Evolutionary conservation across 2,329 filamentous ascomycete species (phyloP).

Genomic region (Cryoendolithus antarcticus): DNA sequence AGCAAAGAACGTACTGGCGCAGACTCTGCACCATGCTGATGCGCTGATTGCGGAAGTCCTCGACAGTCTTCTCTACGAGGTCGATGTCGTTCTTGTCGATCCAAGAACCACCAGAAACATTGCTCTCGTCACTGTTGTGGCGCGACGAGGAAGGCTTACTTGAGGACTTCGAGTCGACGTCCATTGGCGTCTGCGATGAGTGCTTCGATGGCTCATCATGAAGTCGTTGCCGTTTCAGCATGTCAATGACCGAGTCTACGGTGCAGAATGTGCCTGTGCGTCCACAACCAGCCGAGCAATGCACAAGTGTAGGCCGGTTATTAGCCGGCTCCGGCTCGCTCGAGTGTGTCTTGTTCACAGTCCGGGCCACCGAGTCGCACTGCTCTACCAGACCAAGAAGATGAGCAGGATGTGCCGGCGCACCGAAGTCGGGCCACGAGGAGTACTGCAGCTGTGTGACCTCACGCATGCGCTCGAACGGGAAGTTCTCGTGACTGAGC

Average conservation of each 20-base stretch:
- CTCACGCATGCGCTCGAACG: slow-evolving; percentile 78
- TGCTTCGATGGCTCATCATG: too few species aligned
- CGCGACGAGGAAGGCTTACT: slow-evolving; percentile 4
- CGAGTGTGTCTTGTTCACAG: slow-evolving; percentile 36
- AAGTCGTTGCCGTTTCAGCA: slow-evolving; percentile 72
- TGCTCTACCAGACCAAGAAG: slow-evolving; percentile 83
- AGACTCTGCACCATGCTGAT: slow-evolving; percentile 95
- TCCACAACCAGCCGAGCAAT: slow-evolving; percentile 92
- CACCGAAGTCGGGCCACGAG: slow-evolving; percentile 95
- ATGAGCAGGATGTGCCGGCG: slow-evolving; percentile 77
- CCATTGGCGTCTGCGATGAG: slow-evolving; percentile 26
- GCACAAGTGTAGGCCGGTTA: slow-evolving; percentile 68
- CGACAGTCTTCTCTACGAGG: slow-evolving; percentile 73
- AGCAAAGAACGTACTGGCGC: slow-evolving; percentile 88
- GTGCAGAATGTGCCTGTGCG: slow-evolving; percentile 95
- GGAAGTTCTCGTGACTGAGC: slow-evolving; percentile 60
- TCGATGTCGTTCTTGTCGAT: slow-evolving; percentile 58
- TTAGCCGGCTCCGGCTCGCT: slow-evolving; percentile 44
- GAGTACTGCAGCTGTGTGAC: slow-evolving; percentile 91
- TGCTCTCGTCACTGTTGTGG: slow-evolving; percentile 16
- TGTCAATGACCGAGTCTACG: slow-evolving; percentile 88
- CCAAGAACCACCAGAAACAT: slow-evolving; percentile 39
- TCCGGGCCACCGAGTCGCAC: slow-evolving; percentile 57
- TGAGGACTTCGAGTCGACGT: slow-evolving; percentile 19
- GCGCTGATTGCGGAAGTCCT: slow-evolving; percentile 78